Evolutionary conservation across 78 protist species (phyloP).

Genomic region (Planoprotostelium fungivorum): DNA sequence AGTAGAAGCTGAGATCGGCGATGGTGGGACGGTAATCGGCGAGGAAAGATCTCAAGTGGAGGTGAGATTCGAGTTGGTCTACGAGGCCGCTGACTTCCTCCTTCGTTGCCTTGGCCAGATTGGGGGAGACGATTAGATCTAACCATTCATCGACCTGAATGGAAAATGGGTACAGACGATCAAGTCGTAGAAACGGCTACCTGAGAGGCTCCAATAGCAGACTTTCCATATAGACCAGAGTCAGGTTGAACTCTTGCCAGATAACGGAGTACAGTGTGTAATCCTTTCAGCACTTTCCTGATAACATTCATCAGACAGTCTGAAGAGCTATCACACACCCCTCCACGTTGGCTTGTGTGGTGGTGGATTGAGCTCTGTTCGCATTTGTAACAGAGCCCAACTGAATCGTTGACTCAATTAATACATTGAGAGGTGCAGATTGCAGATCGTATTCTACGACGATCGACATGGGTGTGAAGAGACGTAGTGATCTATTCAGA

Average conservation of each 20-base stretch:
- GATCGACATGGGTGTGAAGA: no score
- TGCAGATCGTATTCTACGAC: no score
- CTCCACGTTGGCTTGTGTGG: not conserved
- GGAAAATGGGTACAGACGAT: not conserved
- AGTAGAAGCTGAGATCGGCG: not conserved
- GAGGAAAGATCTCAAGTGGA: slow-evolving; percentile 1
- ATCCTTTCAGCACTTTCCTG: not conserved
- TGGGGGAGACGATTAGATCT: not conserved
- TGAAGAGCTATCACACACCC: not conserved
- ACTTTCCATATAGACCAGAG: not conserved
- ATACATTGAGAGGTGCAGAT: not conserved
- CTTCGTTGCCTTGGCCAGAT: not conserved
- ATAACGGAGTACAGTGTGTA: not conserved
- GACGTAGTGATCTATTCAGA: no score
- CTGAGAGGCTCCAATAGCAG: slow-evolving; percentile 12
- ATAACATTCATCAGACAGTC: not conserved
- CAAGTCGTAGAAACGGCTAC: not conserved
- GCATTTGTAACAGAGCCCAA: not conserved
- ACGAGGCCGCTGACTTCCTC: not conserved
- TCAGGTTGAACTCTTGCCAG: slow-evolving; percentile 7
- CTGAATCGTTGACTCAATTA: not conserved
- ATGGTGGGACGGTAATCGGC: slow-evolving; percentile 4
- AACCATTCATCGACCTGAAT: slow-evolving; percentile 10
- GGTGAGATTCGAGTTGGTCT: not conserved
- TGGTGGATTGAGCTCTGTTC: not conserved